These are phyloP conservation scores for Phytophthora hybrid DNA, from an alignment of 352 stramenopile species.

Conservation along the genomic window DNA sequence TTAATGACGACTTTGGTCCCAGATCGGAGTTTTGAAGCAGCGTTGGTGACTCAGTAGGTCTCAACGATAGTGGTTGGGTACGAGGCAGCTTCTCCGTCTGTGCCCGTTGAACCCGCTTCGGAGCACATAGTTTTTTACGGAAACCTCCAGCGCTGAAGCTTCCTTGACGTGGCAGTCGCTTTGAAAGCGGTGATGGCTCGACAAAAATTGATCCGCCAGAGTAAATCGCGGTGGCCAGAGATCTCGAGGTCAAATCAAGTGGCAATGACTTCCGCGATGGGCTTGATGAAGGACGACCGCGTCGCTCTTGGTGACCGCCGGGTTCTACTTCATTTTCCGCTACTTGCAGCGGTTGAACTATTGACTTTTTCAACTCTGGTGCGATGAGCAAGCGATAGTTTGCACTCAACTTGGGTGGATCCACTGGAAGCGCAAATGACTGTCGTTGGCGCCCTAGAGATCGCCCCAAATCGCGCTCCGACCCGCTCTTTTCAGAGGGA, in stretches of 20 bases:
- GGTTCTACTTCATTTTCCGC: background rate
- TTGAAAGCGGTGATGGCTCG: conserved; percentile 54
- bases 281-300: conserved; percentile 18
- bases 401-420: conserved; percentile 27
- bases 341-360: conserved; percentile 7
- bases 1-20: background rate
- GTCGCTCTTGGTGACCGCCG: background rate
- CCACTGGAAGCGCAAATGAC: conserved; percentile 20
- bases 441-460: conserved; percentile 39
- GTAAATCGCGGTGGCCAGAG: conserved; percentile 46
- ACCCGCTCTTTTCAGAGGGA: conserved; percentile 2
- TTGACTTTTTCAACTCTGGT: conserved; percentile 24
- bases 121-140: conserved; percentile 29
- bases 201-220: conserved; percentile 48
- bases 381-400: conserved; percentile 32
- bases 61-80: background rate
- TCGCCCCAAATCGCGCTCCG: conserved; percentile 13
- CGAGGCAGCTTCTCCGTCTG: conserved; percentile 22
- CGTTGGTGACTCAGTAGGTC: background rate
- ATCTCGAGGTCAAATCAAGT: conserved; percentile 32
- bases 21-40: background rate
- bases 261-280: conserved; percentile 12
- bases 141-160: conserved; percentile 41
- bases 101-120: conserved; percentile 24
- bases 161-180: conserved; percentile 45